phyloP scores from a whole-genome alignment of 768 basidiomycete species.

The Pholiota conissans region DNA sequence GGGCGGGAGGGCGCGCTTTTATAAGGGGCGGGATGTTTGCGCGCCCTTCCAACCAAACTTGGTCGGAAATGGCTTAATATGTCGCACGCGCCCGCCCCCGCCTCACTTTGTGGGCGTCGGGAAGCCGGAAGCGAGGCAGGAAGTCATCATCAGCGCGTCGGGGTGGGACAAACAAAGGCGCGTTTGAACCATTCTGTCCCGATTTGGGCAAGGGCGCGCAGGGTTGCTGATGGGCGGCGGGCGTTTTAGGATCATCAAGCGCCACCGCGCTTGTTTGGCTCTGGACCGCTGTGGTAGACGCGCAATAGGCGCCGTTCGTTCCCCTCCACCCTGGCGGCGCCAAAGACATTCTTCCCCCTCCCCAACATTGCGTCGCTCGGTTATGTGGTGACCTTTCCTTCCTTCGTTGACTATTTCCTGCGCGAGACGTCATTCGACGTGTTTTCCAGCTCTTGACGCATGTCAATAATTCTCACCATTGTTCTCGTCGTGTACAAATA shows the following conservation, averaged over 20 bases:
- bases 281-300: neutral
- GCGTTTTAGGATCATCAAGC: neutral
- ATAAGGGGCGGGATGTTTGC: neutral
- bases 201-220: neutral
- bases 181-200: neutral
- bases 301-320: neutral
- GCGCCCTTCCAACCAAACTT: neutral
- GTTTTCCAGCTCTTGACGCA: too few relatives aligned
- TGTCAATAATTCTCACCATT: too few relatives aligned
- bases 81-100: neutral
- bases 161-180: constrained; percentile 2
- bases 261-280: neutral
- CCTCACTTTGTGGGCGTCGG: neutral
- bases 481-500: too few relatives aligned
- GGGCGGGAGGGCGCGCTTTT: neutral
- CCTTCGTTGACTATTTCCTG: too few relatives aligned
- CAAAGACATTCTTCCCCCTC: neutral
- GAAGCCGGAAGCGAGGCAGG: too few relatives aligned
- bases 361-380: too few relatives aligned
- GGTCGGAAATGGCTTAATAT: neutral
- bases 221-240: neutral
- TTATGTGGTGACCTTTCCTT: neutral
- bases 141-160: too few relatives aligned
- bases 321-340: neutral
- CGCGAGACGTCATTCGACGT: too few relatives aligned